Evolutionary conservation across 176 grass and related monocot species (phyloP), one percentile per base, ranked within the genome.

Genomic region (Metroxylon sagu): DNA sequence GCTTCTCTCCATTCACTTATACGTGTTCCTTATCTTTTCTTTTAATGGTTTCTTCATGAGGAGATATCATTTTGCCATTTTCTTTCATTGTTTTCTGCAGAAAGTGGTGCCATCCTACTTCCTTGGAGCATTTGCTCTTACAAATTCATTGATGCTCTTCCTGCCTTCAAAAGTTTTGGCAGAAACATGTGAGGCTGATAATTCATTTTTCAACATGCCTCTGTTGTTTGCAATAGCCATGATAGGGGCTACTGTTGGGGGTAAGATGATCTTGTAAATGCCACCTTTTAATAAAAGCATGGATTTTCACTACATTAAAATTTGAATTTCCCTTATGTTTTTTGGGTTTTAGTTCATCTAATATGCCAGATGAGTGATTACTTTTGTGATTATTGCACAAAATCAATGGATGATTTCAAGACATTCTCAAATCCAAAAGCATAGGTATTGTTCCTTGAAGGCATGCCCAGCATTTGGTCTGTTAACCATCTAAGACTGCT

Each of bases 171-270:
- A 59, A 73, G 85, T 66, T 70, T 74, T 91, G 56, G 93, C 93
- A 68, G 87, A 97, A 71, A 51, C 72, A 76, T 98, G 88, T 35
- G 76, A 93, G 53, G 60, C 71, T 18, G 81, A 75, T 53, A 85
- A 89, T 50, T 98, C 85, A 52, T 64, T 98, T 57, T 78, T 83
- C 59, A 85, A 81, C 76, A 98, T 98, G 88, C 94, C 88, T 18
- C 50, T 98, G 57, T 53, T 98, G 49, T 98, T 98, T 58, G 82
- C 81, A 50, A 98, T 98, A 68, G 88, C 88, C 57, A 83, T 98
- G 84, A 62, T 98, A 3, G 94, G 94, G 26, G 94, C 94, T 80
- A 98, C 94, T 26, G 88, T 98, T 73, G 94, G 93, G 64, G 88
- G 93, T 98, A 88, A 75, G 27, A 58, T 58, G 56, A 28, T 27